Evolutionary conservation across 2,329 filamentous ascomycete species (phyloP).

Genomic region (Bimuria novae-zelandiae): DNA sequence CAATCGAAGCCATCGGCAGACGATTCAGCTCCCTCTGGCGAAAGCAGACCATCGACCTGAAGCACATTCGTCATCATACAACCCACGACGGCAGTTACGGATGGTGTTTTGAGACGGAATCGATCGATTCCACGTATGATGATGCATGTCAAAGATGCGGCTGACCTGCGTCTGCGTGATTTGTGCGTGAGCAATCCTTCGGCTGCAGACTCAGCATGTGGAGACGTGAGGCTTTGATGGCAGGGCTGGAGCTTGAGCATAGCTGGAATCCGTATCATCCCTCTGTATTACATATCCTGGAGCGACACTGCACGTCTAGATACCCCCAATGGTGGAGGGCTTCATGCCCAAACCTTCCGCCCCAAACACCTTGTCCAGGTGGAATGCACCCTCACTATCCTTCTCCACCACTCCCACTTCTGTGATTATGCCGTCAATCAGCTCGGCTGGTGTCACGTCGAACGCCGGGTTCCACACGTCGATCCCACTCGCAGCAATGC

Average conservation of each 20-base stretch:
- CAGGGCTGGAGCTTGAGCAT: neutral
- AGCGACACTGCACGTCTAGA: conserved; percentile 20
- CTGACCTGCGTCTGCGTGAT: neutral
- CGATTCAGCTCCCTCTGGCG: conserved; percentile 15
- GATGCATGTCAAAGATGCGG: neutral
- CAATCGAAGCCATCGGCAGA: conserved; percentile 21
- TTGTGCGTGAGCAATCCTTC: neutral
- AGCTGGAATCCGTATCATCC: no score
- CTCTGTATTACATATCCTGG: neutral
- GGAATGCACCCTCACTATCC: conserved; percentile 70
- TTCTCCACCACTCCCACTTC: conserved; percentile 88
- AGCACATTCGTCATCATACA: neutral
- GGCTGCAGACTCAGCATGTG: neutral
- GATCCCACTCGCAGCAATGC: conserved; percentile 77
- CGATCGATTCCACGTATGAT: neutral
- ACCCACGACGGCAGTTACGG: neutral
- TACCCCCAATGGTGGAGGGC: conserved; percentile 39
- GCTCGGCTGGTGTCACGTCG: conserved; percentile 84
- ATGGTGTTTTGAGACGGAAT: neutral
- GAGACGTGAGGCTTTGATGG: no score
- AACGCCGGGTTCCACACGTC: conserved; percentile 96
- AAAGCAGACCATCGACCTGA: conserved; percentile 22
- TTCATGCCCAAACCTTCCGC: conserved; percentile 26
- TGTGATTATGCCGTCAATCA: conserved; percentile 94
- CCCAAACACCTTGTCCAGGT: conserved; percentile 54